Evolutionary conservation across 83 land plant species (phyloP).

Genomic region (Diphasiastrum complanatum): DNA sequence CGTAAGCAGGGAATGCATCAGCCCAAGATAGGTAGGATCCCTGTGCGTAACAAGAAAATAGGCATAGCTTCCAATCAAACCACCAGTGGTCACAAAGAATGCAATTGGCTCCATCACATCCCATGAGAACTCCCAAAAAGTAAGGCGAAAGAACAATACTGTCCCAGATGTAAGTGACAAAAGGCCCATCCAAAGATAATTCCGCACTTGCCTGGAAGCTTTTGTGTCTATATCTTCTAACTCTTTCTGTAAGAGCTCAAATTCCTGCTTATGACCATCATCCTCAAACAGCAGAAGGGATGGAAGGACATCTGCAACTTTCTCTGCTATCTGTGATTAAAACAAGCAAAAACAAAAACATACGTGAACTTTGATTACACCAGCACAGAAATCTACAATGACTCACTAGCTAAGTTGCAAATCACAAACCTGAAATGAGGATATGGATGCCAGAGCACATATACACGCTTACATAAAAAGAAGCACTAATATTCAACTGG

Average conservation of each 20-base stretch:
- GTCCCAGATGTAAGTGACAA: slow-evolving; percentile 29
- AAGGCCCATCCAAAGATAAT: slow-evolving; percentile 48
- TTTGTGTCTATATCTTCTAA: slow-evolving; percentile 47
- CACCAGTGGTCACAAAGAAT: slow-evolving; percentile 52
- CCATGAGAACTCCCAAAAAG: slow-evolving; percentile 79
- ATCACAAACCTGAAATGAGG: too few species aligned
- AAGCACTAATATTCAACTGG: too few species aligned
- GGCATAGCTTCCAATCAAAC: slow-evolving; percentile 43
- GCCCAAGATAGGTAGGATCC: slow-evolving; percentile 59
- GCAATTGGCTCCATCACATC: slow-evolving; percentile 86
- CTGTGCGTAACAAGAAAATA: slow-evolving; percentile 54
- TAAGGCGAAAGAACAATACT: slow-evolving; percentile 53
- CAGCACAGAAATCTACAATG: too few species aligned
- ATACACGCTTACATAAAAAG: too few species aligned
- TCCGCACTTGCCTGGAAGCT: slow-evolving; percentile 52
- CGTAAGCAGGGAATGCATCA: slow-evolving; percentile 38
- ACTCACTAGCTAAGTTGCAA: too few species aligned
- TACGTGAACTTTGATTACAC: too few species aligned
- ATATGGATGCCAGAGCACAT: too few species aligned
- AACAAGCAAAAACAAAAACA: too few species aligned
- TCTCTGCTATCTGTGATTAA: slow-evolving; percentile 57
- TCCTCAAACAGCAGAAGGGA: slow-evolving; percentile 39
- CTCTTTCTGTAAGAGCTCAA: slow-evolving; percentile 36
- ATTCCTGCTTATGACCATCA: slow-evolving; percentile 42
- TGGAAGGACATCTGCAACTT: slow-evolving; percentile 50